Evolutionary conservation across 1,284 basidiomycete genomes (phyloP), one percentile per base, ranked within the genome.

Genomic region (Moniliophthora roreri): DNA sequence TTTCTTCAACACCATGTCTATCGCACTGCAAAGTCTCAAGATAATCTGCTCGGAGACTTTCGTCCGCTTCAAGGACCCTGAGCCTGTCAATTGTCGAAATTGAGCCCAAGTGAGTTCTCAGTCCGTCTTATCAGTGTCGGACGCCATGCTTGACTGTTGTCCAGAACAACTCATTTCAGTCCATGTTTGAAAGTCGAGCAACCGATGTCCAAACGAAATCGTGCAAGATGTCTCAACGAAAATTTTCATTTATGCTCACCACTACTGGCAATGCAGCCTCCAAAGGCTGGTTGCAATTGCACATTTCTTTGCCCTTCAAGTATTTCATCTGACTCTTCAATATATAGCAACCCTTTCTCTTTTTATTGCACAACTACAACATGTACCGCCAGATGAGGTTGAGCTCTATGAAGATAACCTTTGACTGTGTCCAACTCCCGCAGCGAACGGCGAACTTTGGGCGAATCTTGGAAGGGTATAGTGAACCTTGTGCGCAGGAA

Each of bases 401-500:
- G 72, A 66, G 15, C 65, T 89, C 6, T 79, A 84, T 58, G 71
- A 69, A 74, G 75, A 47, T 72, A 75, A 45, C 59, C 77, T 1
- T 74, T 78, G 0, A 64, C 73, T 5, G 70, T 87, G 18, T 68
- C 69, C 23, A 89, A 95, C 69, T 80, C 87, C 80, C 79, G 64
- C 78, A 88, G 51, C 74, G 95, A 58, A 93, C 95, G 57, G 68
- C 86, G 36, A 98, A 96, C 74, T 95, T 98, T 58, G 83, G 81
- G 56, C 93, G n/a, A 95, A 65, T 96, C 85, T 68, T 85, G 85
- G 67, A 80, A 83, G 52, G 92, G 95, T 69, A 95, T 91, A 68
- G 87, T 10, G 36, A 5, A 13, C 38, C 32, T 39, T 26, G n/a
- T 6, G 11, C 28, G 11, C 11, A 6, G 28, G 28, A 32, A 32